Evolutionary conservation across 257 asterid genomes (phyloP), one percentile per base, ranked within the genome.

Genomic region (Salvia splendens): DNA sequence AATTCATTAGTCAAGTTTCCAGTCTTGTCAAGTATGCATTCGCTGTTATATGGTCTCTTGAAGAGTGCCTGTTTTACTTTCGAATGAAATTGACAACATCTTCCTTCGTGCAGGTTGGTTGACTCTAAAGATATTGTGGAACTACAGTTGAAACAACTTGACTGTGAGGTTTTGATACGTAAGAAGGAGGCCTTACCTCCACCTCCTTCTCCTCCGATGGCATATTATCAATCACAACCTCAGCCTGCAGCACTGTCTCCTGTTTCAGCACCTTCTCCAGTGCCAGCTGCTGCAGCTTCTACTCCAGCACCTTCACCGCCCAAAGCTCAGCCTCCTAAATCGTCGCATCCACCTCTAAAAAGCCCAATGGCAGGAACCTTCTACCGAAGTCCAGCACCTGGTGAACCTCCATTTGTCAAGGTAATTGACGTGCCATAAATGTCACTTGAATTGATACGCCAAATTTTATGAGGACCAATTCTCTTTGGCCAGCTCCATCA

Each of bases 361-460:
- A 70, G 75, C 64, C 98, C 98, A 64, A 89, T 92, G 98, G 95
- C 98, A 5, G 98, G 98, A 74, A 92, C 91, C 42, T 86, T 92
- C 72, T 92, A 89, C 70, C 82, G 95, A 67, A 64, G 90, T 71
- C 88, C 95, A 61, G 98, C 36, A 65, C 98, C 98, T 49, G 84
- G 95, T 43, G 98, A 86, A 81, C 92, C 95, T 12, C 76, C 91
- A 61, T 85, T 87, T 67, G 96, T 89, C 61, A 86, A 92, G 95
- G 98, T 91, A 81, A 67, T 64, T 20, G 24, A 24, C 2, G 30
- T 24, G 30, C 2, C 30, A 49, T 51, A 36, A 45, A 15, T 36
- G 49, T 61, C 41, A 5, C 14, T 20, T 24, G 30, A 24, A 24
- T 33, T 42, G 64, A 67, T 46, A n/a, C 7, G 7, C 52, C 45